A percentile compares a stretch with the other conserved stretches of the same genome.
These are phyloP conservation scores for Eimeria brunetti DNA, from an alignment of 169 alveolate species.

Conservation along the genomic window DNA sequence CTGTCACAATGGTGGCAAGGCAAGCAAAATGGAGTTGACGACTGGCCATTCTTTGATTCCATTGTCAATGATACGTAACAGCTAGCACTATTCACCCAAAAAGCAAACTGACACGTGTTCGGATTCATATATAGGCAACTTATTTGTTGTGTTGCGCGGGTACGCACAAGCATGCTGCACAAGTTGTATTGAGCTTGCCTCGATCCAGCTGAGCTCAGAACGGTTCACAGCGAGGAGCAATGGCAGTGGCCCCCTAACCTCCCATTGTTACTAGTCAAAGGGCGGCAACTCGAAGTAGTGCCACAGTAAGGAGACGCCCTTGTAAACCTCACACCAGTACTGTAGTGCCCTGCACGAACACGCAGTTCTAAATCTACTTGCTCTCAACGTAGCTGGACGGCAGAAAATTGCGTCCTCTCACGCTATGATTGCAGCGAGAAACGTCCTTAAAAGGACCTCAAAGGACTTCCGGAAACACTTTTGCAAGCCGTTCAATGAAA, in stretches of 20 bases:
- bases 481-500: background rate
- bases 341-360: too few species aligned
- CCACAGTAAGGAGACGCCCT: background rate
- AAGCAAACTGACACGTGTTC: background rate
- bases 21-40: background rate
- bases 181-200: background rate
- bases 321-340: background rate
- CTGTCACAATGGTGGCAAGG: background rate
- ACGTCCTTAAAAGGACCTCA: background rate
- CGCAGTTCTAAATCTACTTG: background rate
- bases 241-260: background rate
- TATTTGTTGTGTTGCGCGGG: background rate
- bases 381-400: background rate
- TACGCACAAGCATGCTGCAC: background rate
- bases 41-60: background rate
- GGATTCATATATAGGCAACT: background rate
- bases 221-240: background rate
- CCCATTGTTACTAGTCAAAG: background rate
- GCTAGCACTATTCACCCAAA: background rate
- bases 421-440: background rate
- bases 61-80: background rate
- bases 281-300: background rate
- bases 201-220: background rate
- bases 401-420: background rate
- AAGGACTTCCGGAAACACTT: background rate